A percentile compares a stretch with the other conserved stretches of the same genome.
These are phyloP conservation scores for Aleurites moluccanus DNA, from an alignment of 441 rosid genomes.

Conservation along the genomic window DNA sequence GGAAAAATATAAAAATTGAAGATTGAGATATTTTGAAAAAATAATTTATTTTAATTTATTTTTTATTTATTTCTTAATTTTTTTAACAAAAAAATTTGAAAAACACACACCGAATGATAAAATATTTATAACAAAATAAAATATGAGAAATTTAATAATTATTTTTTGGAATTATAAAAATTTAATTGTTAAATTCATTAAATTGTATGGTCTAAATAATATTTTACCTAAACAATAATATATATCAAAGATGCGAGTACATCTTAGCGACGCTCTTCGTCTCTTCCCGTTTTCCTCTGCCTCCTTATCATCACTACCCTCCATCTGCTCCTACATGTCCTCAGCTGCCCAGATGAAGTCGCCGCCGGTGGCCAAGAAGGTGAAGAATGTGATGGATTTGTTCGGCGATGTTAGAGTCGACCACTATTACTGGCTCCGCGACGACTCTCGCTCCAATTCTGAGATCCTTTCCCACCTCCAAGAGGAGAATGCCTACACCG, in stretches of 20 bases:
- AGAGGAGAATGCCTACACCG: constrained; percentile 68
- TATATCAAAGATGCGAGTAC: not conserved
- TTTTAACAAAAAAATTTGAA: no score
- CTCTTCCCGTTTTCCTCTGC: not conserved
- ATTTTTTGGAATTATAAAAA: no score
- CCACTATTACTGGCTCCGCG: constrained; percentile 88
- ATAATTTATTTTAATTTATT: no score
- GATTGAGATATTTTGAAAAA: no score
- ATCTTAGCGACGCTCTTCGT: not conserved
- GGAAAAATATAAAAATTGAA: no score
- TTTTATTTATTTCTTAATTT: no score
- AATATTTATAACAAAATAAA: no score
- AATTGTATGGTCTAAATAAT: no score
- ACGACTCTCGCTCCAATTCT: constrained; percentile 71
- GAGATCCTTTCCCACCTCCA: constrained; percentile 60
- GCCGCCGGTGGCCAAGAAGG: constrained; percentile 80
- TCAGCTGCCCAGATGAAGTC: constrained; percentile 10
- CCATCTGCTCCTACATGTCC: not conserved
- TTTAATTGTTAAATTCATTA: no score
- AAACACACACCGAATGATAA: no score
- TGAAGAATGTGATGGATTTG: constrained; percentile 70
- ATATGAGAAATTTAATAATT: no score
- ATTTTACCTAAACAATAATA: no score
- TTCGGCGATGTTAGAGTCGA: constrained; percentile 79
- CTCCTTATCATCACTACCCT: not conserved